Evolutionary conservation across 768 basidiomycete genomes (phyloP).

Genomic region (Macrolepiota fuliginosa): DNA sequence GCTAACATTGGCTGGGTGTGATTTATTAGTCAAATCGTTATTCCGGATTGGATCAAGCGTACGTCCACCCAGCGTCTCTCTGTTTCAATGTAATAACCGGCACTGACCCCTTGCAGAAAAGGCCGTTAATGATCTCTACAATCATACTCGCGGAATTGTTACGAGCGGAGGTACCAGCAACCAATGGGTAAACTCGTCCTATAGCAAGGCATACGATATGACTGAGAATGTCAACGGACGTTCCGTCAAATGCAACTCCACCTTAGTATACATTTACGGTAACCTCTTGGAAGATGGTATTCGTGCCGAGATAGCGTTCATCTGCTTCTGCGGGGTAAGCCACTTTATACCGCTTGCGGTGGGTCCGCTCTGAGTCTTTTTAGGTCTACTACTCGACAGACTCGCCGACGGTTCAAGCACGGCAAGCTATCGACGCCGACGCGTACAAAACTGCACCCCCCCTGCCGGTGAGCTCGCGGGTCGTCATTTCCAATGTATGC

Average conservation of each 20-base stretch:
- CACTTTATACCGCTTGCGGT: not conserved
- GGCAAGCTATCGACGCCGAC: not conserved
- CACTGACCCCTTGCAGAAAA: not conserved
- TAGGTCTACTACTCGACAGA: not conserved
- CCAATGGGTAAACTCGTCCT: not conserved
- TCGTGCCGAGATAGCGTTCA: not conserved
- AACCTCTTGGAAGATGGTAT: not conserved
- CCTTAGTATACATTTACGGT: not conserved
- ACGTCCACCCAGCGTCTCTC: too few relatives aligned
- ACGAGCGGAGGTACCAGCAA: not conserved
- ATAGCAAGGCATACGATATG: not conserved
- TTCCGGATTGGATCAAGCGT: not conserved
- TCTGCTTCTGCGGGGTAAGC: not conserved
- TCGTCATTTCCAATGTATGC: not conserved
- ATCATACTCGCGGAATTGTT: not conserved
- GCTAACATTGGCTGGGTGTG: not conserved
- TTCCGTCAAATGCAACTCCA: not conserved
- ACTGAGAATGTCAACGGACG: not conserved
- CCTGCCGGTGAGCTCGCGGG: not conserved
- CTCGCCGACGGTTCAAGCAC: not conserved
- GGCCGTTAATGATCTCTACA: not conserved
- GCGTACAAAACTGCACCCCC: not conserved
- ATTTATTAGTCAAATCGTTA: not conserved
- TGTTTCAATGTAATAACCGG: not conserved
- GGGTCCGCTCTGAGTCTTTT: not conserved